Base-by-base conservation (phyloP, 768 basidiomycete species). In the Naganishia onofrii region DNA sequence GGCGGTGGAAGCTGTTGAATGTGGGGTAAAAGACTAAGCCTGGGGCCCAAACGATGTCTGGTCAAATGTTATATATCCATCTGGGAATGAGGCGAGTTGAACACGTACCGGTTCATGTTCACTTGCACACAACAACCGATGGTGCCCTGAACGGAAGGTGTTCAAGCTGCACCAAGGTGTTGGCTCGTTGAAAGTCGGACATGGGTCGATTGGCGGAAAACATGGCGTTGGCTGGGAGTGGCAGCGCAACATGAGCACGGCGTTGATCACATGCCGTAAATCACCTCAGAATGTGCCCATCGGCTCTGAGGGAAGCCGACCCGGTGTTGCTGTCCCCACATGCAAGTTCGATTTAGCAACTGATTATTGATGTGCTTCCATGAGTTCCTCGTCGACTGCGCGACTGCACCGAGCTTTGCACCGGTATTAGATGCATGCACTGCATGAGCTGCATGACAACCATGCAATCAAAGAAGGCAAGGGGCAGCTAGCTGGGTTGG, bases 41-140 rank as follows among this genome's bases (percentile, higher is more conserved):
- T 63, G 60, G 60, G 60, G 36, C 60, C 60, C 60, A 63, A 26
- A 58, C 3, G 23, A 29, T 28, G 42, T 17, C 36, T 9, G 42
- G 1, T 42, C 28, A 5, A 29, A 44, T 63, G 23, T 63, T 63
- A 63, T 63, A 63, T 63, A 63, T 63, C 60, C 36, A 51, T 51
- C 48, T n/a, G 23, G 21, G n/a, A 42, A 42, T n/a, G 23, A 51
- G 19, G n/a, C 23, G 48, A 51, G 4, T 51, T 51, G 48, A 8
- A 51, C 48, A 26, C 23, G n/a, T 26, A 26, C 48, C 48, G 48
- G 23, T 3, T 3, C 23, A n/a, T n/a, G n/a, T n/a, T n/a, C n/a
- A n/a, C 23, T n/a, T 51, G 48, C 48, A 8, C 48, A 51, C 23
- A n/a, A n/a, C 48, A 51, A 51, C 12, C 48, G 48, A 51, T 51